A percentile compares a stretch with the other conserved stretches of the same genome.
Conservation (phyloP, 345 rosid species). For the Boechera stricta region DNA sequence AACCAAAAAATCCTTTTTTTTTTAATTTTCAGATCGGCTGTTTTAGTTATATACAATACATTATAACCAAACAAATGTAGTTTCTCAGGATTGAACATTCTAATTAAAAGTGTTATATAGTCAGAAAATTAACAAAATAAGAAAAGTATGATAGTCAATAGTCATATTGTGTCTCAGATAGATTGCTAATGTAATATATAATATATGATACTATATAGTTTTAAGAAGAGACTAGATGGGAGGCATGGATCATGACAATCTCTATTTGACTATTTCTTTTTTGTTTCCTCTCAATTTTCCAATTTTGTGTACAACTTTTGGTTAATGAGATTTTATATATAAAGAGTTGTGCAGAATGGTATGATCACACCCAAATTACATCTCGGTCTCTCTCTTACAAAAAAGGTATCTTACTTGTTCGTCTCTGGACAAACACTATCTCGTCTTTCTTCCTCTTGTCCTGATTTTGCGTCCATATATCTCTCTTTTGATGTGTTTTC, state of each 20-base stretch:
- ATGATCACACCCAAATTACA: slow-evolving; percentile 1
- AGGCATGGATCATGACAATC: slow-evolving; percentile 13
- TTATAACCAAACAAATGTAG: too few relatives aligned
- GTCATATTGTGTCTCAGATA: background rate
- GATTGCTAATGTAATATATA: background rate
- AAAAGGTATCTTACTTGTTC: background rate
- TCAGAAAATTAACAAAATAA: too few relatives aligned
- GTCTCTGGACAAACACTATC: background rate
- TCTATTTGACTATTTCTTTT: background rate
- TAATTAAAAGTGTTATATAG: too few relatives aligned
- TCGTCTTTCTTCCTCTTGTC: background rate
- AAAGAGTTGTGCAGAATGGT: background rate
- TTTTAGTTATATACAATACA: too few relatives aligned
- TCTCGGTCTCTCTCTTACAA: background rate
- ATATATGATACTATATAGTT: background rate
- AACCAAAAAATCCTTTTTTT: background rate
- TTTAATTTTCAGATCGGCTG: too few relatives aligned
- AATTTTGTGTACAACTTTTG: background rate
- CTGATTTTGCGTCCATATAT: background rate
- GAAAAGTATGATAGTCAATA: background rate
- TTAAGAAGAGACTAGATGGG: background rate
- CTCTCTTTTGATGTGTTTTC: background rate
- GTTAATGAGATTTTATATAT: slow-evolving; percentile 3
- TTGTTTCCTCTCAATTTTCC: background rate
- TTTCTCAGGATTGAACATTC: too few relatives aligned